Conservation (phyloP, 495 filamentous ascomycete genomes). For the Hypoxylon lienhwacheense region DNA sequence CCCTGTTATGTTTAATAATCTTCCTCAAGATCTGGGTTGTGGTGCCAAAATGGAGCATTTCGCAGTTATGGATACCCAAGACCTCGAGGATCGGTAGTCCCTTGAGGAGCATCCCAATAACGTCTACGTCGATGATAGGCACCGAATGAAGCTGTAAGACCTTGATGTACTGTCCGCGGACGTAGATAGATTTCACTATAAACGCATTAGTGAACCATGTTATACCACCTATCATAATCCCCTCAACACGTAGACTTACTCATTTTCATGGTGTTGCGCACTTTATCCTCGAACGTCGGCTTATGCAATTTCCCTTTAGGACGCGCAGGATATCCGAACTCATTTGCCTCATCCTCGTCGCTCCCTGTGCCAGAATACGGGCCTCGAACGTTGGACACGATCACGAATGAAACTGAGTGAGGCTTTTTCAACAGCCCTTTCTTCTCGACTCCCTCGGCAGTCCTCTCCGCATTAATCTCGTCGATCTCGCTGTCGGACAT, state of each 20-base stretch:
- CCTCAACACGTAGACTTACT: neutral
- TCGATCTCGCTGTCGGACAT: constrained; percentile 4
- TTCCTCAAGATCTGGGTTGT: constrained; percentile 7
- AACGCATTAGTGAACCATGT: constrained; percentile 24
- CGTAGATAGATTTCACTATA: constrained; percentile 14
- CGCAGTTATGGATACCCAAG: constrained; percentile 34
- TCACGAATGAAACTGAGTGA: neutral
- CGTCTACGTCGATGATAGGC: constrained; percentile 4
- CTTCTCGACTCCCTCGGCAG: neutral
- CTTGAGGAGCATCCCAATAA: constrained; percentile 14
- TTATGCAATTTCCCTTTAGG: neutral
- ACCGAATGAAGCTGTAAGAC: constrained; percentile 26
- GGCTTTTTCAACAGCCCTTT: neutral
- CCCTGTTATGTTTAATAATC: constrained; percentile 13
- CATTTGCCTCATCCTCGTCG: neutral
- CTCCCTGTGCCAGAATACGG: neutral
- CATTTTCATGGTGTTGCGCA: neutral
- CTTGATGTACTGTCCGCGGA: constrained; percentile 10
- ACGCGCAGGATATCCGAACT: constrained; percentile 1
- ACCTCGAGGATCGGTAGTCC: constrained; percentile 16
- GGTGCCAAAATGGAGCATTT: constrained; percentile 29
- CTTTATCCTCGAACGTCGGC: neutral
- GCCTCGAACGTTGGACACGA: constrained; percentile 4
- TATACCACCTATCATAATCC: too few species aligned
- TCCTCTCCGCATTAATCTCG: neutral